Evolutionary conservation across 345 rosid genomes (phyloP), one percentile per base, ranked within the genome.

Genomic region (Ceriops zippeliana): DNA sequence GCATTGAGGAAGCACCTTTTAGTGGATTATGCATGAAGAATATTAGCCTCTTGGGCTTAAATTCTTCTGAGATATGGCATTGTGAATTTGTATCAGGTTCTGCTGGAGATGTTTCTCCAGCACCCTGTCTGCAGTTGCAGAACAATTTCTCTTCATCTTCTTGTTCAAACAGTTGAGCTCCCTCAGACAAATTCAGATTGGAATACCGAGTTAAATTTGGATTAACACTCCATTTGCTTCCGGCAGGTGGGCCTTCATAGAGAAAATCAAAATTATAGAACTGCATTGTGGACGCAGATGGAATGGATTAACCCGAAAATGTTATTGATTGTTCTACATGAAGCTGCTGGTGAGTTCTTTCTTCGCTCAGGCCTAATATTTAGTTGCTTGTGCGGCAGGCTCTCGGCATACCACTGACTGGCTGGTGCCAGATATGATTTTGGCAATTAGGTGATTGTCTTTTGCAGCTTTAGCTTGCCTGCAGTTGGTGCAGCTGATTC

Each of bases 71-170:
- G 20, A 73, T 75, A 54, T 95, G 99, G 99, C 93, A 82, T 52
- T 95, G 99, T 65, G 86, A 92, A 70, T 87, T 80, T 70, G 79
- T 95, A 71, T 86, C 93, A 0, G 99, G 99, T 38, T 89, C 78
- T 35, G 74, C 89, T 0, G 69, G 76, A 66, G 80, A 76, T 0
- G 90, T 92, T 5, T 81, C 72, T 54, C 98, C 98, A 53, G 31
- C 56, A 70, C 83, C 98, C 9, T 92, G 98, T 59, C 81, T 86
- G 4, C 84, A 90, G 81, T 72, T 92, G 79, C 92, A 70, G 76
- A 80, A 61, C 59, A 82, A 86, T 66, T 64, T 73, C 58, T 76
- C 78, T 19, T 64, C 83, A 8, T 35, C 81, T 4, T 72, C 87
- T 76, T 88, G 93, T 74, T 73, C 57, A 37, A 74, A 61, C 69